Evolutionary conservation across 2,329 filamentous ascomycete species (phyloP).

Genomic region (Remersonia thermophila): DNA sequence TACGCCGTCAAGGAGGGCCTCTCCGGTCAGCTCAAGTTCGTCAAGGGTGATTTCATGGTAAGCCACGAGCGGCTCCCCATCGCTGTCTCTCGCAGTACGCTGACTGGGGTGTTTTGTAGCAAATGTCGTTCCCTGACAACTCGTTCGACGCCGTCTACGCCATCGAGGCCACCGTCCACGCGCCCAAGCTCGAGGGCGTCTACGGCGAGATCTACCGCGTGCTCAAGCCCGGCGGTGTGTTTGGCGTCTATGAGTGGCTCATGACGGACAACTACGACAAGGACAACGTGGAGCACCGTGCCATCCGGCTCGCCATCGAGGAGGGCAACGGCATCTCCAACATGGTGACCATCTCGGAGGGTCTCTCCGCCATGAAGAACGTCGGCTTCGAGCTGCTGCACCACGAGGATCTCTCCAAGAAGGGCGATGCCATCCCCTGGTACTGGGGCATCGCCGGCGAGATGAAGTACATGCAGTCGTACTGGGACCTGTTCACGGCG

Average conservation of each 20-base stretch:
- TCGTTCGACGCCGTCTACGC: constrained; percentile 91
- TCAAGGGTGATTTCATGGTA: constrained; percentile 95
- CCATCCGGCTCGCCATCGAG: constrained; percentile 89
- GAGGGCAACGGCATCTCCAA: constrained; percentile 93
- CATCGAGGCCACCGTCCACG: constrained; percentile 94
- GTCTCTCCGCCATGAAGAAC: constrained; percentile 66
- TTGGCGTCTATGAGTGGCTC: constrained; percentile 97
- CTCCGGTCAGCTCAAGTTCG: constrained; percentile 66
- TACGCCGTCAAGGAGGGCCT: constrained; percentile 77
- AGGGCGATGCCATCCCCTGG: constrained; percentile 70
- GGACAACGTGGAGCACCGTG: constrained; percentile 70
- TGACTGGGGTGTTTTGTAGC: too few relatives aligned
- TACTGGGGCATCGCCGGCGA: constrained; percentile 87
- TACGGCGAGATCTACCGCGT: constrained; percentile 93
- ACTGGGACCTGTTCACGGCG: constrained; percentile 72
- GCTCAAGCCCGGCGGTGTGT: constrained; percentile 87
- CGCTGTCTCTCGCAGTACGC: too few relatives aligned
- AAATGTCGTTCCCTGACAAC: constrained; percentile 91
- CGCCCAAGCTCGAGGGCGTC: constrained; percentile 77
- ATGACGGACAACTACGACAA: constrained; percentile 97
- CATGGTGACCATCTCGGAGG: constrained; percentile 83
- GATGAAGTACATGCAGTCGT: constrained; percentile 67
- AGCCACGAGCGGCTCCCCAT: too few relatives aligned
- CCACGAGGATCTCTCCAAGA: constrained; percentile 75
- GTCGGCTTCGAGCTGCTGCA: constrained; percentile 77